Base-by-base conservation (phyloP, 495 filamentous ascomycete genomes). In the Parathielavia hyrcaniae region DNA sequence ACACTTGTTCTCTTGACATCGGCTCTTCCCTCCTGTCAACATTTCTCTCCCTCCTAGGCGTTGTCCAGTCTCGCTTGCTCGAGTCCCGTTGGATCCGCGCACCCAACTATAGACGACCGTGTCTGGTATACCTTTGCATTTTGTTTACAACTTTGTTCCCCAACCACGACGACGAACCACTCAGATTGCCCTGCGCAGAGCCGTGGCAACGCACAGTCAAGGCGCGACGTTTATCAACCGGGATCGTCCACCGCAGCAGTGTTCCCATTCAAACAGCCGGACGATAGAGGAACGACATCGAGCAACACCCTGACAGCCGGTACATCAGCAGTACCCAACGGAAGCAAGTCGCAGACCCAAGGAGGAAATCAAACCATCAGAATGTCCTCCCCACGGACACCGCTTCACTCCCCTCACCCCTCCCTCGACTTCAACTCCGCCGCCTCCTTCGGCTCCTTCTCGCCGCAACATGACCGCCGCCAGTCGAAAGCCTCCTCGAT, bases 391-490 rank as follows among this genome's bases (percentile, higher is more conserved):
- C 87, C 87, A 58, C 77, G 79, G 61, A 85, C 84, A 16, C 82
- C 85, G 38, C 81, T 75, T 50, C 82, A 83, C 68, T 86, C 83
- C 66, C 83, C 84, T 64, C 78, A 83, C 62, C 78, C 83, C 30
- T 89, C 88, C 59, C 68, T 86, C 65, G 83, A 87, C 63, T 80
- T 68, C 75, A 77, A 56, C 69, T 74, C 53, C 67, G 78, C 63
- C 70, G 82, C 66, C 58, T 70, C 72, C 35, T 67, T 57, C 70
- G 81, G 66, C 55, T 69, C 71, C 35, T 66, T 58, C 57, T 69
- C 73, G 40, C 70, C 74, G 38, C 66, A 71, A 41, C 61, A 57
- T 54, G 69, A 70, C 43, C 73, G 77, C 55, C 72, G 75, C 67
- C 66, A 81, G 65, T 76, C 81, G 65, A 83, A 81, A 53, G 57